A percentile compares a stretch with the other conserved stretches of the same genome.
These are phyloP conservation scores for Datisca glomerata DNA, from an alignment of 306 rosid species.

Conservation along the genomic window DNA sequence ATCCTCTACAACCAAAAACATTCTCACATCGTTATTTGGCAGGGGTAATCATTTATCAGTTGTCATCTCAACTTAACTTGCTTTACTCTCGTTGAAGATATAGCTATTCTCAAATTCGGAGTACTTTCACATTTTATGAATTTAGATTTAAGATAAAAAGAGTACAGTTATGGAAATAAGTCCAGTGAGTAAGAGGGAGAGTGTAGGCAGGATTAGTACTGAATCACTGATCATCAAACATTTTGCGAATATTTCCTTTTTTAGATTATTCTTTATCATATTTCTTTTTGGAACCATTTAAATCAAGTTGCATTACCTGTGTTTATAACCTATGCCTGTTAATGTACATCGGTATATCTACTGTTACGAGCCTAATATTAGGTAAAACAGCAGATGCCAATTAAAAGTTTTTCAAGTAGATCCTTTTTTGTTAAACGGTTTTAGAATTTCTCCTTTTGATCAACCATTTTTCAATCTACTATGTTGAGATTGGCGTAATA, in stretches of 20 bases:
- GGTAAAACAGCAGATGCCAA: too few relatives aligned
- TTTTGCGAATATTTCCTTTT: background rate
- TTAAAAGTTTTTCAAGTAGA: too few relatives aligned
- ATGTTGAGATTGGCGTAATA: too few relatives aligned
- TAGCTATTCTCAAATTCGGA: too few relatives aligned
- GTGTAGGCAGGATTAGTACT: background rate
- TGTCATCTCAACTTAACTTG: background rate
- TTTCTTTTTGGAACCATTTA: background rate
- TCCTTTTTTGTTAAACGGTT: too few relatives aligned
- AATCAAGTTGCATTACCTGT: too few relatives aligned
- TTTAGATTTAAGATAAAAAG: background rate
- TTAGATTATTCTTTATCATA: background rate
- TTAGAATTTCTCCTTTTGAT: too few relatives aligned
- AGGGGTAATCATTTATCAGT: constrained; percentile 40
- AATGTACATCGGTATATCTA: too few relatives aligned
- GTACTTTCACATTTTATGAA: background rate
- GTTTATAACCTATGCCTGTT: too few relatives aligned
- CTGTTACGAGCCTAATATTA: too few relatives aligned
- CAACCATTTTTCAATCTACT: too few relatives aligned
- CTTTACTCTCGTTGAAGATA: background rate
- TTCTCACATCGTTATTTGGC: constrained; percentile 84
- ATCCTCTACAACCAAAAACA: constrained; percentile 69
- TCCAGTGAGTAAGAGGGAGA: constrained; percentile 3
- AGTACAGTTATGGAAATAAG: background rate
- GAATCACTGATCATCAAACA: background rate